Base-by-base conservation (phyloP, 78 protist genomes). In the Polysphondylium violaceum region DNA sequence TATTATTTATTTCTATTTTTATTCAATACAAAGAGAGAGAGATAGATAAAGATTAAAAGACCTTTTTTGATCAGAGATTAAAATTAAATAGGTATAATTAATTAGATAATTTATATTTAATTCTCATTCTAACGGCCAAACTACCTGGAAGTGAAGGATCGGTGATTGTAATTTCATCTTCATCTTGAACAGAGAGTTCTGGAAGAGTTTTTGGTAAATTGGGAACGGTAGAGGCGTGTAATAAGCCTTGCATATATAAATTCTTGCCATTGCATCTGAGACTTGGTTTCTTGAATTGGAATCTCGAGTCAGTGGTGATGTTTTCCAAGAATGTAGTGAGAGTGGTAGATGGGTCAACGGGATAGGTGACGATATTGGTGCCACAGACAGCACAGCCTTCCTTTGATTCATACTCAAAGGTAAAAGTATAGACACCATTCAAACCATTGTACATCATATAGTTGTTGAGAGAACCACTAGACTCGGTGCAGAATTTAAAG, bases 401-500 rank as follows among this genome's bases (percentile, higher is more conserved):
- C 35, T 91, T 83, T n/a, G 60, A 44, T 77, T 95, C 97, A 59
- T 94, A 93, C 19, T 68, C 88, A 25, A 94, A 94, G 11, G 98
- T 92, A 93, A 67, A 59, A 21, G 97, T 93, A 95, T 95, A 96
- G 16, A 94, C 85, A 12, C 97, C 96, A 3, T 83, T 81, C 25
- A 31, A 51, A 40, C 97, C 98, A 60, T 87, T 94, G 93, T 95
- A 97, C 92, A 93, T 63, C 93, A 94, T 59, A 75, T 95, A 96
- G 85, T 97, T 96, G 83, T 97, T 79, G 73, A 98, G 67, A 31
- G 11, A 59, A 27, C 79, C 65, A 23, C 76, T 21, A 47, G 79
- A 40, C 38, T 65, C 75, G 2, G 97, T 97, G 29, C 96, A 96
- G 25, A 98, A 38, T 92, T 98, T 98, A 78, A 98, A 81, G 9